Percentiles rank a stretch among this genome's conserved stretches.
These are phyloP conservation scores for Mucor lusitanicus DNA, from an alignment of 371 early-diverging fungal species.

Conservation along the genomic window DNA sequence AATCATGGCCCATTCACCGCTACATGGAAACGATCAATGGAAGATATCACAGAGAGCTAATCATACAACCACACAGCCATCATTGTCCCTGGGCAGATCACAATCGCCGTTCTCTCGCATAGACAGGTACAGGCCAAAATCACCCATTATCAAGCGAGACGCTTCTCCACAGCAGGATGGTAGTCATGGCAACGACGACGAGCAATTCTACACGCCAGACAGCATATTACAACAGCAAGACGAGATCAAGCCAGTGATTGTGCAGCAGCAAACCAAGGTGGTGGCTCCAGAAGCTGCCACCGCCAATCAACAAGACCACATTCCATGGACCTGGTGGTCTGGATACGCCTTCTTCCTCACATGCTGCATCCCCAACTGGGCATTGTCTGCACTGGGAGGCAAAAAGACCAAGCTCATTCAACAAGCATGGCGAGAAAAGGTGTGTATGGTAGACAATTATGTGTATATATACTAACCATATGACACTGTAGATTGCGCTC, in stretches of 20 bases:
- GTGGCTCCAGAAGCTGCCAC: not conserved
- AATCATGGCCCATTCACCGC: not conserved
- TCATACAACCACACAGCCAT: not conserved
- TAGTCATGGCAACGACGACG: not conserved
- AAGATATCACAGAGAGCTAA: not conserved
- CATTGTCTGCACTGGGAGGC: constrained; percentile 41
- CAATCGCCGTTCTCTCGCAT: constrained; percentile 3
- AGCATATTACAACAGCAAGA: not conserved
- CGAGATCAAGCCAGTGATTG: not conserved
- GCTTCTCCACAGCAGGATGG: not conserved
- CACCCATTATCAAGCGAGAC: not conserved
- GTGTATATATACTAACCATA: too few species aligned
- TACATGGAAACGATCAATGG: constrained; percentile 2
- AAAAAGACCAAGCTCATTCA: constrained; percentile 55
- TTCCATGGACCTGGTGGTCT: constrained; percentile 33
- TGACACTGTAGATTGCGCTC: constrained; percentile 62
- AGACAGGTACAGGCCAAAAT: not conserved
- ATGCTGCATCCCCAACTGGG: constrained; percentile 51
- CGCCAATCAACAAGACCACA: not conserved
- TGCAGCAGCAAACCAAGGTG: not conserved
- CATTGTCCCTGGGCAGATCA: not conserved
- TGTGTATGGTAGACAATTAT: not conserved
- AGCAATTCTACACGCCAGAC: not conserved
- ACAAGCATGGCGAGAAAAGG: constrained; percentile 85
- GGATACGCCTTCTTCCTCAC: constrained; percentile 49